These are phyloP conservation scores for Entamoeba moshkovskii DNA, from an alignment of 208 protist species.

Conservation along the genomic window DNA sequence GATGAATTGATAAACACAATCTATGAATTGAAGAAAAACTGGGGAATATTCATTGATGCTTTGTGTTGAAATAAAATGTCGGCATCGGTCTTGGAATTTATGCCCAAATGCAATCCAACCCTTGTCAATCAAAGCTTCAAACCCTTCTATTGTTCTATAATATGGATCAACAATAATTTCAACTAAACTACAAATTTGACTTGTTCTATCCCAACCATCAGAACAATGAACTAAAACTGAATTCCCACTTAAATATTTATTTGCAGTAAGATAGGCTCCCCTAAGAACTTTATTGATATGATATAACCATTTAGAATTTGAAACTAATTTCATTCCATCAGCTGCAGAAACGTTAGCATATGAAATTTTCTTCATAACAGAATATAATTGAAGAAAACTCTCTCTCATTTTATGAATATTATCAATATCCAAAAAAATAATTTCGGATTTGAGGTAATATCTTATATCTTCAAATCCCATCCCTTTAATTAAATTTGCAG, in stretches of 20 bases:
- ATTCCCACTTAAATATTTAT: slow-evolving; percentile 8
- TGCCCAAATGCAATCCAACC: slow-evolving; percentile 79
- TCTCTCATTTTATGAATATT: slow-evolving; percentile 4
- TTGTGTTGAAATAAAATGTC: background rate
- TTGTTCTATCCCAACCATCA: slow-evolving; percentile 84
- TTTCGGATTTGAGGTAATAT: background rate
- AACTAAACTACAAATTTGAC: slow-evolving; percentile 59
- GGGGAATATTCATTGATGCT: slow-evolving; percentile 23
- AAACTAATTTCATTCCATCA: background rate
- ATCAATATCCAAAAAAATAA: background rate
- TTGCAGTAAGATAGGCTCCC: background rate
- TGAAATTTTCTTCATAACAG: background rate
- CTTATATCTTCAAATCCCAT: background rate
- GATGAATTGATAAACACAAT: slow-evolving; percentile 44
- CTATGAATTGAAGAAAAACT: slow-evolving; percentile 54
- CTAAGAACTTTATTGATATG: background rate
- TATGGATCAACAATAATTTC: slow-evolving; percentile 76
- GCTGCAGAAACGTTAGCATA: background rate
- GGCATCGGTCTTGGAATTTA: slow-evolving; percentile 52
- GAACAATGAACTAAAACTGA: slow-evolving; percentile 47
- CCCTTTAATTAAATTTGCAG: background rate
- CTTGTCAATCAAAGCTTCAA: slow-evolving; percentile 67
- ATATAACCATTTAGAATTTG: background rate
- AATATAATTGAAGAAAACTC: background rate
- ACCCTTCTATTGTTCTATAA: slow-evolving; percentile 65